Conservation (phyloP, 176 grass and related monocot genomes). For the Hyparrhenia diplandra region DNA sequence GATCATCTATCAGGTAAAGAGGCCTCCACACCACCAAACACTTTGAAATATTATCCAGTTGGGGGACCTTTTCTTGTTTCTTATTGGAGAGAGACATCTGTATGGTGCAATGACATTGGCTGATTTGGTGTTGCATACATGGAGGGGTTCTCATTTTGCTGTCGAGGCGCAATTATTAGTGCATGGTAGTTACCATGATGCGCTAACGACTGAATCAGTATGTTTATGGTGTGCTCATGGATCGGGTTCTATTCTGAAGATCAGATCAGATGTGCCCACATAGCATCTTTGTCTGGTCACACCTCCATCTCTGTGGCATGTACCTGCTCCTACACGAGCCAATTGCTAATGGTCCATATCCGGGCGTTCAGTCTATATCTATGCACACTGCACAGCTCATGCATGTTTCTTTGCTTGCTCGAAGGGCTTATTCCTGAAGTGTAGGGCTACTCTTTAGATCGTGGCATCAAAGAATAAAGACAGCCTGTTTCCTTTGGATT, state of each 20-base stretch:
- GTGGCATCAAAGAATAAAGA: slow-evolving; percentile 25
- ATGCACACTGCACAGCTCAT: neutral
- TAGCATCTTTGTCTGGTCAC: slow-evolving; percentile 32
- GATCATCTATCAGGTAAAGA: slow-evolving; percentile 82
- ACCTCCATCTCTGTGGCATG: slow-evolving; percentile 12
- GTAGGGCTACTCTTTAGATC: slow-evolving; percentile 21
- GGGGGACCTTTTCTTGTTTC: slow-evolving; percentile 24
- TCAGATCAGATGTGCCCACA: slow-evolving; percentile 22
- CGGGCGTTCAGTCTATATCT: neutral
- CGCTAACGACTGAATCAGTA: slow-evolving; percentile 33
- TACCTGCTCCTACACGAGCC: neutral
- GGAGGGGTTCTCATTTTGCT: slow-evolving; percentile 33
- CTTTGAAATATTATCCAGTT: slow-evolving; percentile 34
- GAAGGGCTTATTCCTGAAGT: slow-evolving; percentile 18
- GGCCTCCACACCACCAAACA: slow-evolving; percentile 20
- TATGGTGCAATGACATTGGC: slow-evolving; percentile 16
- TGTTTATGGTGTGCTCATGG: slow-evolving; percentile 26
- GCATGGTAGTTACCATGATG: slow-evolving; percentile 35
- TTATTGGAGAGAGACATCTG: slow-evolving; percentile 28
- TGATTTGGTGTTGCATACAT: slow-evolving; percentile 22
- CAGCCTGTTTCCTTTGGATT: neutral
- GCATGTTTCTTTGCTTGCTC: slow-evolving; percentile 19
- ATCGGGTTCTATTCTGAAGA: slow-evolving; percentile 35
- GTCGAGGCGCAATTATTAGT: slow-evolving; percentile 53
- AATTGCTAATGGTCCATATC: slow-evolving; percentile 12